Conservation (phyloP, 257 asterid genomes). For the Plantago major region DNA sequence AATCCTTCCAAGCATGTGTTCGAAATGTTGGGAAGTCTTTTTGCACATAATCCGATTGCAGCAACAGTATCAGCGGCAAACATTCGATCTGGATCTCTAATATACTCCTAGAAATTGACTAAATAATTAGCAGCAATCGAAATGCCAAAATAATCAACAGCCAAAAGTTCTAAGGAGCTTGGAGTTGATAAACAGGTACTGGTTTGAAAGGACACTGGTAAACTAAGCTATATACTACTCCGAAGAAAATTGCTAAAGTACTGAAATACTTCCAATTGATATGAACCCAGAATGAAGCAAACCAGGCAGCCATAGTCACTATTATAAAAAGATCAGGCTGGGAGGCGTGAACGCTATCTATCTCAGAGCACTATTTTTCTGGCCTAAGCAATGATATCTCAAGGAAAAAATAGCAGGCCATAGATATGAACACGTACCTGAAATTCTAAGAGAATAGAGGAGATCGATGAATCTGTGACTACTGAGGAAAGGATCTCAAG, state of each 20-base stretch:
- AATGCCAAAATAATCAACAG: too few species aligned
- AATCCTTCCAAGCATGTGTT: constrained; percentile 79
- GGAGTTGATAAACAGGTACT: too few species aligned
- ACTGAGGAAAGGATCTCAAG: constrained; percentile 85
- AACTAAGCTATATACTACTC: too few species aligned
- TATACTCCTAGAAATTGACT: constrained; percentile 64
- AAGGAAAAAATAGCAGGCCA: constrained; percentile 8
- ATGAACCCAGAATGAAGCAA: background rate
- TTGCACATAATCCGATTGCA: constrained; percentile 87
- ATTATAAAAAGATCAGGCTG: too few species aligned
- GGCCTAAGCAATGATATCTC: constrained; percentile 10
- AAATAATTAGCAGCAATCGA: constrained; percentile 28
- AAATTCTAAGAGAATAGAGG: constrained; percentile 80
- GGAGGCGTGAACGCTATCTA: too few species aligned
- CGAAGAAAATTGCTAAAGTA: too few species aligned
- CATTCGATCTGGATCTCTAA: constrained; percentile 86
- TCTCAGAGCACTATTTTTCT: constrained; percentile 14
- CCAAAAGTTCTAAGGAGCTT: too few species aligned
- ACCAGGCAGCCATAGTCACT: background rate
- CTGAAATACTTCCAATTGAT: background rate
- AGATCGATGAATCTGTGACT: constrained; percentile 68
- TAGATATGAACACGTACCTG: constrained; percentile 51
- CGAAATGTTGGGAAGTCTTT: constrained; percentile 66
- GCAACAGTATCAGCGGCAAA: constrained; percentile 95
- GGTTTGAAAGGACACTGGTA: too few species aligned